These are phyloP conservation scores for Collybia sordida DNA, from an alignment of 768 basidiomycete species.

Conservation along the genomic window DNA sequence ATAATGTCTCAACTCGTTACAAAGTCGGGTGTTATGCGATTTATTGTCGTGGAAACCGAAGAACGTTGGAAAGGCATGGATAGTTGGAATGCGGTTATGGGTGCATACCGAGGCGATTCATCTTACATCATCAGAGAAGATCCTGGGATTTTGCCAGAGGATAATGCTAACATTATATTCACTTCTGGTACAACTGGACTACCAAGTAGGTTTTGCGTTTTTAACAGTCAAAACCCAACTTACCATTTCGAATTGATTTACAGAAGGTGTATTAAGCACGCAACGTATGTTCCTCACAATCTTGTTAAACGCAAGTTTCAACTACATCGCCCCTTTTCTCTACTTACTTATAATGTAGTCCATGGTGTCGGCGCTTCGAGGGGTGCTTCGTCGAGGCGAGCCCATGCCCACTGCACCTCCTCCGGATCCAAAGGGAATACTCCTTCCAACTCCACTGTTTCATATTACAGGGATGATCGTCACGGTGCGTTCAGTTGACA, in stretches of 20 bases:
- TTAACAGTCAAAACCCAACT: neutral
- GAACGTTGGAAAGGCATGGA: slow-evolving; percentile 40
- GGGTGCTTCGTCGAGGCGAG: slow-evolving; percentile 38
- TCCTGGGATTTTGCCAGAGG: slow-evolving; percentile 35
- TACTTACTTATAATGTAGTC: slow-evolving; percentile 20
- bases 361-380: slow-evolving; percentile 29
- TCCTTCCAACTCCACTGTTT: slow-evolving; percentile 57
- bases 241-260: slow-evolving; percentile 21
- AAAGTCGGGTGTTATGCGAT: neutral
- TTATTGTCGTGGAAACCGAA: slow-evolving; percentile 7
- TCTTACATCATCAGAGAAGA: slow-evolving; percentile 25
- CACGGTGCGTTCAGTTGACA: slow-evolving; percentile 8
- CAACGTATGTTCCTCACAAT: slow-evolving; percentile 51
- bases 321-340: neutral
- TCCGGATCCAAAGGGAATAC: slow-evolving; percentile 39
- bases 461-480: slow-evolving; percentile 47
- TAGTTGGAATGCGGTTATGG: slow-evolving; percentile 31
- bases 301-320: slow-evolving; percentile 33
- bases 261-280: slow-evolving; percentile 53
- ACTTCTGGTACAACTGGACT: slow-evolving; percentile 39
- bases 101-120: slow-evolving; percentile 28
- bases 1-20: slow-evolving; percentile 20
- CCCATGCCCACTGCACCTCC: slow-evolving; percentile 24
- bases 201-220: neutral
- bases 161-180: slow-evolving; percentile 48